Evolutionary conservation across 345 rosid genomes (phyloP), one percentile per base, ranked within the genome.

Genomic region (Lepidium didymum): DNA sequence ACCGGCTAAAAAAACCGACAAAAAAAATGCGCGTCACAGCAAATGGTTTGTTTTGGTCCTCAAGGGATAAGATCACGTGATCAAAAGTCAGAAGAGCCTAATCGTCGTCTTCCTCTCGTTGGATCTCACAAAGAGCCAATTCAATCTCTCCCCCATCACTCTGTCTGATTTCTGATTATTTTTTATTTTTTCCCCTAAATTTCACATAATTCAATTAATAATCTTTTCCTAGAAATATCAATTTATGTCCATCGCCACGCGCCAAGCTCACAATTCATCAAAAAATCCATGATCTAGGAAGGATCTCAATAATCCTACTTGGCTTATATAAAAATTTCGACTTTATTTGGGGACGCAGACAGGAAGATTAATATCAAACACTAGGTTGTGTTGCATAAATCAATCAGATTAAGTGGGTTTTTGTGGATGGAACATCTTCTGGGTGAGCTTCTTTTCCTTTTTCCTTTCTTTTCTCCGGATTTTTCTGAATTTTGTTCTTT

Each of bases 1-100:
- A 25, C 46, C 31, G 40, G 50, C 14, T 64, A 0, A 2, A 8
- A 35, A 23, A 43, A 43, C 0, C 0, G 14, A 53, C 1, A 37
- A 3, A 3, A 53, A 13, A 35, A 37, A 37, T 54, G 64, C 51
- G 4, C 16, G 69, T n/a, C n/a, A n/a, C n/a, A n/a, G n/a, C n/a
- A n/a, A n/a, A n/a, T n/a, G n/a, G n/a, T n/a, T n/a, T n/a, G n/a
- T n/a, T n/a, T n/a, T n/a, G n/a, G n/a, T n/a, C n/a, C n/a, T n/a
- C n/a, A n/a, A n/a, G n/a, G n/a, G 73, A 67, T 67, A 74, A 74
- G 73, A 61, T 74, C 69, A 74, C 78, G 73, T 74, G 78, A 66
- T 35, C 49, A 5, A 27, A 52, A 47, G 62, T 59, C 68, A 73
- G 77, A 51, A 34, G 8, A 34, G 3, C 47, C 67, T 49, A 52